A percentile compares a stretch with the other conserved stretches of the same genome.
Conservation (phyloP, 202 grass and related monocot genomes). For the Schoenoplectus triqueter region DNA sequence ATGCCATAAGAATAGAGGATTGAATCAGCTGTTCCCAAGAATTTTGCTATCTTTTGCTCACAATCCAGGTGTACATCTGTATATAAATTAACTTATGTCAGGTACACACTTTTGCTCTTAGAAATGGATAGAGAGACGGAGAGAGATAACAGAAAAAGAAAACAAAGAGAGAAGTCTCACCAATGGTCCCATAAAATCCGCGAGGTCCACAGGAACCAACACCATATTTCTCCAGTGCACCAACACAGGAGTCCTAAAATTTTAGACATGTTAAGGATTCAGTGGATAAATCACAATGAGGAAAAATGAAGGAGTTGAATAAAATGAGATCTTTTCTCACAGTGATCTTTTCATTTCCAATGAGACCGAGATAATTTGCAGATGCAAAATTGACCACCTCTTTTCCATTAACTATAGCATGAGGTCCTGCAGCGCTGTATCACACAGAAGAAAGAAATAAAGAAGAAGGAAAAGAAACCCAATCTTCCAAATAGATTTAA, state of each 20-base stretch:
- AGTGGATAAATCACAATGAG: slow-evolving; percentile 1
- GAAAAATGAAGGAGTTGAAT: slow-evolving; percentile 27
- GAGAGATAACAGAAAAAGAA: slow-evolving; percentile 33
- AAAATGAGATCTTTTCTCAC: slow-evolving; percentile 56
- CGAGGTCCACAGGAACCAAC: slow-evolving; percentile 97
- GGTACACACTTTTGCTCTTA: slow-evolving; percentile 41
- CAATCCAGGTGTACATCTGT: slow-evolving; percentile 99
- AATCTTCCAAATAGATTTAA: slow-evolving; percentile 25
- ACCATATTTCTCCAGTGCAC: slow-evolving; percentile 95
- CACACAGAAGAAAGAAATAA: slow-evolving; percentile 34
- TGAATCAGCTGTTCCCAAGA: slow-evolving; percentile 85
- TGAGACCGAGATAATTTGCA: slow-evolving; percentile 94
- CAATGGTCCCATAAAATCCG: slow-evolving; percentile 98
- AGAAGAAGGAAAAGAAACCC: background rate
- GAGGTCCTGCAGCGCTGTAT: slow-evolving; percentile 83
- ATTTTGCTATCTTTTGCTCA: slow-evolving; percentile 86
- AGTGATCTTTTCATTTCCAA: slow-evolving; percentile 89
- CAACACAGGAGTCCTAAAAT: slow-evolving; percentile 84
- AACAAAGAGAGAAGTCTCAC: slow-evolving; percentile 51
- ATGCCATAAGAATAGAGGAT: slow-evolving; percentile 98
- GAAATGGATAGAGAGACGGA: slow-evolving; percentile 28
- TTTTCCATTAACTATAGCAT: slow-evolving; percentile 80
- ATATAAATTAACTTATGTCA: slow-evolving; percentile 48
- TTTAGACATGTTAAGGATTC: slow-evolving; percentile 38
- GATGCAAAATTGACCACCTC: slow-evolving; percentile 98